These are phyloP conservation scores for Fragilariopsis cylindrus DNA, from an alignment of 108 stramenopile species.

Conservation along the genomic window DNA sequence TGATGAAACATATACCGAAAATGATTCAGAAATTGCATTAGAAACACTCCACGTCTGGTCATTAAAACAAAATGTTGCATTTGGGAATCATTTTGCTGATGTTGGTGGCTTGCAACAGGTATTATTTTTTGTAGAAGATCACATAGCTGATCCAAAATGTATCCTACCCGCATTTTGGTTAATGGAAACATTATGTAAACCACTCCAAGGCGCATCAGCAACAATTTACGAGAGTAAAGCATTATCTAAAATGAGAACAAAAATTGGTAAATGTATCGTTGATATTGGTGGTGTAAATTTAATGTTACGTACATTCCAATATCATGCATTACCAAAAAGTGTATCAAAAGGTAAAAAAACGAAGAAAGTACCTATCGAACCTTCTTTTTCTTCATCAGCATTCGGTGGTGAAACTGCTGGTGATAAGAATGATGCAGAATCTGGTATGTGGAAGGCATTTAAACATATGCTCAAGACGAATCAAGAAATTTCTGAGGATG, in stretches of 20 bases:
- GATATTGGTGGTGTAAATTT: not conserved
- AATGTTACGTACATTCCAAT: not conserved
- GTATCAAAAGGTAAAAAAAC: too few relatives aligned
- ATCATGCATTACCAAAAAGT: not conserved
- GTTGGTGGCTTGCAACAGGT: not conserved
- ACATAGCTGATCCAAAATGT: not conserved
- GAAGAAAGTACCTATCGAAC: too few relatives aligned
- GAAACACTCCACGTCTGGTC: constrained; percentile 6
- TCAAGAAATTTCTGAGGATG: too few relatives aligned
- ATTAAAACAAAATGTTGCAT: not conserved
- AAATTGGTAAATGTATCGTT: not conserved
- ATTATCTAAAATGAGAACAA: not conserved
- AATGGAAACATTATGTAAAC: not conserved
- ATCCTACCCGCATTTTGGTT: not conserved
- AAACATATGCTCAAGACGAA: too few relatives aligned
- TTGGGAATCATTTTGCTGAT: not conserved
- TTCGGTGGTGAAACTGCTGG: too few relatives aligned
- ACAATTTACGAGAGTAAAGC: not conserved
- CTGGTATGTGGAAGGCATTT: too few relatives aligned
- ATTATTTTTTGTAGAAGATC: not conserved
- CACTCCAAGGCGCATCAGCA: not conserved
- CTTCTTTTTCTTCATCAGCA: too few relatives aligned
- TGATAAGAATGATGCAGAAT: too few relatives aligned
- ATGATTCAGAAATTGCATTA: not conserved
- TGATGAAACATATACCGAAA: not conserved